A percentile compares a stretch with the other conserved stretches of the same genome.
phyloP scores from a whole-genome alignment of 83 land plant genomes.

The Larix sibirica region DNA sequence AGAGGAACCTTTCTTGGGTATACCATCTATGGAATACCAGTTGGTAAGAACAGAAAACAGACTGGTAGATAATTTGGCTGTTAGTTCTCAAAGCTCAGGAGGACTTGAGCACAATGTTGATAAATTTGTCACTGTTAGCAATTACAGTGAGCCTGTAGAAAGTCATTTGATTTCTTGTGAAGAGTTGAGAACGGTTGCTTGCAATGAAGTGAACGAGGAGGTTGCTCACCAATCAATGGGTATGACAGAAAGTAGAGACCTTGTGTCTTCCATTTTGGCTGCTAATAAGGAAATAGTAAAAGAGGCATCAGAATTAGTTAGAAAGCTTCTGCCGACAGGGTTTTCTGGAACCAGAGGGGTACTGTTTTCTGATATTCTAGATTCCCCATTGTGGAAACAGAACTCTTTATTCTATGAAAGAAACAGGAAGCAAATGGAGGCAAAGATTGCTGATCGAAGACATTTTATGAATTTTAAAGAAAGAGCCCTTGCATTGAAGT shows the following conservation, averaged over 20 bases:
- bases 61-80: not conserved
- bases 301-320: conserved; percentile 32
- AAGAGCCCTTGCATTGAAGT: conserved; percentile 58
- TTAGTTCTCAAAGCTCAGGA: not conserved
- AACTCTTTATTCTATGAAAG: conserved; percentile 10
- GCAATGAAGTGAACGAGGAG: not conserved
- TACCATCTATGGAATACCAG: not conserved
- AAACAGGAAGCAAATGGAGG: conserved; percentile 28
- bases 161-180: not conserved
- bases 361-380: conserved; percentile 12
- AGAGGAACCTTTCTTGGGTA: not conserved
- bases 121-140: not conserved
- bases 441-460: conserved; percentile 45
- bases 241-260: not conserved
- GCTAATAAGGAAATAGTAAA: conserved; percentile 54
- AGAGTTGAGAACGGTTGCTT: not conserved
- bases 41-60: not conserved
- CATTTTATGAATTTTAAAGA: conserved; percentile 55
- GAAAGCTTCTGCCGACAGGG: conserved; percentile 26
- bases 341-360: not conserved
- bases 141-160: not conserved
- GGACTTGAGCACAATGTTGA: not conserved
- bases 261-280: conserved; percentile 26
- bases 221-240: not conserved
- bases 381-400: conserved; percentile 27